A percentile compares a stretch with the other conserved stretches of the same genome.
phyloP scores from a whole-genome alignment of 495 filamentous ascomycete species.

The Wilcoxina mikolae region DNA sequence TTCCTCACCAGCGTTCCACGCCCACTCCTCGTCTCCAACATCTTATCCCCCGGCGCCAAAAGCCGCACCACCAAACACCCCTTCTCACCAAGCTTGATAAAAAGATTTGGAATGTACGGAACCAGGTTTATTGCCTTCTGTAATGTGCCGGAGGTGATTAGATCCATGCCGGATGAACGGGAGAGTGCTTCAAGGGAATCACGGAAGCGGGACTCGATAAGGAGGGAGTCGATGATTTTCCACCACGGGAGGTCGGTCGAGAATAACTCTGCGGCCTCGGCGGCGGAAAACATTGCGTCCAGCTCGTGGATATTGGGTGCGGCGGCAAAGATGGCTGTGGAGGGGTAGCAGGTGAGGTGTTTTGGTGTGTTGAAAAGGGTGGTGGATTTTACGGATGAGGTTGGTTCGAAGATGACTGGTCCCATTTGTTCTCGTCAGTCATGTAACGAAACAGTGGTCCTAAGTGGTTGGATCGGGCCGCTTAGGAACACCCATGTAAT shows the following conservation, averaged over 20 bases:
- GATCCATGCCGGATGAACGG: constrained; percentile 38
- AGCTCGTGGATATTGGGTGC: constrained; percentile 78
- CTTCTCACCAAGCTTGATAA: constrained; percentile 65
- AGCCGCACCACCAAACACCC: constrained; percentile 70
- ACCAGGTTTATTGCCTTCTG: constrained; percentile 73
- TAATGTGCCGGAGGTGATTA: constrained; percentile 69
- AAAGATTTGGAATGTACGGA: constrained; percentile 67
- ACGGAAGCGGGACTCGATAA: constrained; percentile 29
- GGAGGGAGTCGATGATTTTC: constrained; percentile 58
- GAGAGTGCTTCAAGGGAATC: constrained; percentile 38
- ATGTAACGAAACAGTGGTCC: too few species aligned
- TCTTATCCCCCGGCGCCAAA: constrained; percentile 44
- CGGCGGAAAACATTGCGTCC: constrained; percentile 47
- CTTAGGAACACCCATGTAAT: not conserved
- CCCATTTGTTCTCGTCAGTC: too few species aligned
- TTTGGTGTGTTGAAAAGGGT: constrained; percentile 42
- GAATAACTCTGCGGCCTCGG: constrained; percentile 48
- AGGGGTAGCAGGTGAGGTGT: constrained; percentile 42
- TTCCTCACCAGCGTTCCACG: not conserved
- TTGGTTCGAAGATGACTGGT: constrained; percentile 74
- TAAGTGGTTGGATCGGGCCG: not conserved
- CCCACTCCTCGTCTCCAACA: not conserved
- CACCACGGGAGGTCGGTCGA: constrained; percentile 56
- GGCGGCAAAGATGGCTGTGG: constrained; percentile 48
- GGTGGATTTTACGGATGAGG: constrained; percentile 60